phyloP scores from a whole-genome alignment of 2,329 filamentous ascomycete species.

The Fusarium luffae region DNA sequence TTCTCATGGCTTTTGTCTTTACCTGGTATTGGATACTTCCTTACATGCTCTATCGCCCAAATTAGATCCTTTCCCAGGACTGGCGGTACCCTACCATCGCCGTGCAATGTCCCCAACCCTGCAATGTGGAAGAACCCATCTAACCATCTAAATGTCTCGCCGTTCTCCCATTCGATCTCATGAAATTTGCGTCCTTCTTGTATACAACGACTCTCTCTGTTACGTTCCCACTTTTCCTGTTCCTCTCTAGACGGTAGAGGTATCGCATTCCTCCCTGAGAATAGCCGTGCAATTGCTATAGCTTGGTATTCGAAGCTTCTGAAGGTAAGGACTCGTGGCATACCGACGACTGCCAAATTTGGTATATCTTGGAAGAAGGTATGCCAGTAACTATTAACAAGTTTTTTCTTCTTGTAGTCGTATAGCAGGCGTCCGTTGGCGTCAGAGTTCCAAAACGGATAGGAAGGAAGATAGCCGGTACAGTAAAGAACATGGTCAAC shows the following conservation, averaged over 20 bases:
- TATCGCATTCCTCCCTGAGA: slow-evolving; percentile 54
- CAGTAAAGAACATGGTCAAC: slow-evolving; percentile 57
- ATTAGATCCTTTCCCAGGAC: slow-evolving; percentile 55
- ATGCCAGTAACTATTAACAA: slow-evolving; percentile 62
- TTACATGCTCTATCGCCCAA: slow-evolving; percentile 61
- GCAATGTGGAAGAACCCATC: slow-evolving; percentile 59
- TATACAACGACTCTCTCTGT: slow-evolving; percentile 48
- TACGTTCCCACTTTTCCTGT: slow-evolving; percentile 60
- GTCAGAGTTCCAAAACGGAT: slow-evolving; percentile 61
- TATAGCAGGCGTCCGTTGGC: slow-evolving; percentile 60
- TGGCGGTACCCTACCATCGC: slow-evolving; percentile 60
- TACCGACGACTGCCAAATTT: slow-evolving; percentile 62
- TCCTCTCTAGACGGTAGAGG: slow-evolving; percentile 54
- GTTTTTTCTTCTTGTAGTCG: slow-evolving; percentile 59
- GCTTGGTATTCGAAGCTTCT: slow-evolving; percentile 68
- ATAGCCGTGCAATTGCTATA: slow-evolving; percentile 62
- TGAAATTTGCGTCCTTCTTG: slow-evolving; percentile 59
- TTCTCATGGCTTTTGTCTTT: slow-evolving; percentile 11
- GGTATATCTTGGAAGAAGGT: slow-evolving; percentile 62
- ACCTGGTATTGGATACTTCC: slow-evolving; percentile 58
- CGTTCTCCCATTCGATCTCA: slow-evolving; percentile 63
- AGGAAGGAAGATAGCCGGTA: slow-evolving; percentile 57
- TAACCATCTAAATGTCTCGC: slow-evolving; percentile 62
- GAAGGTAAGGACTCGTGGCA: slow-evolving; percentile 64
- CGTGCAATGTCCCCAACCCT: slow-evolving; percentile 59